phyloP scores from a whole-genome alignment of 2,329 filamentous ascomycete genomes.

The Epichloe coenophiala region DNA sequence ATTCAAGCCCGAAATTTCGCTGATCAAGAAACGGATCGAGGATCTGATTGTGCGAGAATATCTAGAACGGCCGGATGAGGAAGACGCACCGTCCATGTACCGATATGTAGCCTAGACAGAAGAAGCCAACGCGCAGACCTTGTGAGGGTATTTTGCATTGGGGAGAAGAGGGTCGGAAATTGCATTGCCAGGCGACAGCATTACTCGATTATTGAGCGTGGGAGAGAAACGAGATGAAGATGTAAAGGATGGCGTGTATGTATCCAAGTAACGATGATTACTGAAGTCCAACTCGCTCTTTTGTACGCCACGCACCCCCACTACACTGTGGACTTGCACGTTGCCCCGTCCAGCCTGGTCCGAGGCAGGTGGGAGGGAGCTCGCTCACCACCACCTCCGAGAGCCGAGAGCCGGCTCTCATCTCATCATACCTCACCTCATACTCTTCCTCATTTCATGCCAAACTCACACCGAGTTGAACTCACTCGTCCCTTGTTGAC shows the following conservation, averaged over 20 bases:
- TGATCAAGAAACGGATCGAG: constrained; percentile 75
- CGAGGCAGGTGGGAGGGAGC: no score
- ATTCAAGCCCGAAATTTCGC: constrained; percentile 62
- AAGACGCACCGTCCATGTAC: constrained; percentile 50
- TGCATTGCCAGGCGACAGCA: neutral
- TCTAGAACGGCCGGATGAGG: constrained; percentile 56
- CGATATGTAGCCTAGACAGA: constrained; percentile 51
- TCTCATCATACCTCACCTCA: neutral
- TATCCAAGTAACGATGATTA: neutral
- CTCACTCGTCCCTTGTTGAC: neutral
- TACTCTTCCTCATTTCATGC: no score
- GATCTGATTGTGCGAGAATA: constrained; percentile 66
- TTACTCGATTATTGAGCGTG: neutral
- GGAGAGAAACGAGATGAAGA: neutral
- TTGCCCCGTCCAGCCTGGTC: no score
- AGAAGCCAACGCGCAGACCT: neutral
- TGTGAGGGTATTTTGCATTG: neutral
- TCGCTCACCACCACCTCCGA: no score
- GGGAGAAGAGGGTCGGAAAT: neutral
- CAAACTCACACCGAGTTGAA: no score
- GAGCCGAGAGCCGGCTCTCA: neutral
- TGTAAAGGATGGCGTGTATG: neutral
- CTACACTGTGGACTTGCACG: no score
- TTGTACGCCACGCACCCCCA: no score
- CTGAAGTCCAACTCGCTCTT: no score